Evolutionary conservation across 2,329 filamentous ascomycete genomes (phyloP).

Genomic region (Microthyrium microscopicum): DNA sequence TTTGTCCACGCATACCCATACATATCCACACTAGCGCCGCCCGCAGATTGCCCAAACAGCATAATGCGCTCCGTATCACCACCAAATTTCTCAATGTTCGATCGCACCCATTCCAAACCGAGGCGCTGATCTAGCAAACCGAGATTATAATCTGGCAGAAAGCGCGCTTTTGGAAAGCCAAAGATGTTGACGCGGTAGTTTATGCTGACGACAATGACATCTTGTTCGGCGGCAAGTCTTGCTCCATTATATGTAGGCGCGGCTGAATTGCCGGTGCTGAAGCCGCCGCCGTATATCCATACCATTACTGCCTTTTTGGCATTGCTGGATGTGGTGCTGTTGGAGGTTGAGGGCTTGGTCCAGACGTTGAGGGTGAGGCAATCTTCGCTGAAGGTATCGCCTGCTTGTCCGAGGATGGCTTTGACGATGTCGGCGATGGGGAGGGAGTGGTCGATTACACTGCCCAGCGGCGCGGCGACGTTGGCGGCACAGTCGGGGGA

Average conservation of each 20-base stretch:
- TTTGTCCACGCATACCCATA: constrained; percentile 2
- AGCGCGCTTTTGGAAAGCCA: constrained; percentile 5
- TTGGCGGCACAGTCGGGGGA: constrained; percentile 4
- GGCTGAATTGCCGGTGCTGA: constrained; percentile 1
- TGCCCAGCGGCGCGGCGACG: background rate
- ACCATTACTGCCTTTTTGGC: constrained; percentile 12
- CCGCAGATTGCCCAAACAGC: constrained; percentile 3
- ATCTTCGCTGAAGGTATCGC: constrained; percentile 10
- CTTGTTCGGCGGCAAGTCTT: constrained; percentile 6
- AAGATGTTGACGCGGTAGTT: constrained; percentile 8
- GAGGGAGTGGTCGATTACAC: constrained; percentile 14
- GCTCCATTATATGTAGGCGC: constrained; percentile 6
- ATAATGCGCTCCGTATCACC: constrained; percentile 44
- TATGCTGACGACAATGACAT: constrained; percentile 7
- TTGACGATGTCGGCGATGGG: constrained; percentile 21
- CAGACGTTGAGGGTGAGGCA: constrained; percentile 9
- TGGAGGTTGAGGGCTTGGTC: constrained; percentile 7
- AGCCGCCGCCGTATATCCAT: constrained; percentile 7
- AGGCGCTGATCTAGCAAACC: constrained; percentile 6
- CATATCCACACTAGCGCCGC: constrained; percentile 3
- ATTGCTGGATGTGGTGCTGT: constrained; percentile 12
- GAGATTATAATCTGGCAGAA: background rate
- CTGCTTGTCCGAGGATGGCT: constrained; percentile 24
- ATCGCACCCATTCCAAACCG: constrained; percentile 5
- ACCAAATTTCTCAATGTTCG: constrained; percentile 51